Evolutionary conservation across 768 basidiomycete genomes (phyloP).

Genomic region (Leccinum subgranulosum): DNA sequence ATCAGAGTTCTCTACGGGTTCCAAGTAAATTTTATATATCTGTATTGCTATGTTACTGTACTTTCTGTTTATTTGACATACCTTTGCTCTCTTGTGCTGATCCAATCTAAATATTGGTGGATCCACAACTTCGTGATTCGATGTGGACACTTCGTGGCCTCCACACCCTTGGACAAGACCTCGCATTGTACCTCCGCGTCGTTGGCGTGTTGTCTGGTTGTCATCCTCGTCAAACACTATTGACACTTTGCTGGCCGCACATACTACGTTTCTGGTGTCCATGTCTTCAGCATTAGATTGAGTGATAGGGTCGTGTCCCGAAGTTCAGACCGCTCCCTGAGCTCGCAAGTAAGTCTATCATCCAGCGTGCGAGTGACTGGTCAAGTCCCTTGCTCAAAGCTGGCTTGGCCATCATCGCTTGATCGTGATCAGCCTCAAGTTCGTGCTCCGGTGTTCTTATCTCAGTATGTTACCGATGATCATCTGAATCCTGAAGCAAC

Average conservation of each 20-base stretch:
- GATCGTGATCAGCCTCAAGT: no score
- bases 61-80: conserved; percentile 30
- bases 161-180: no score
- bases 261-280: not conserved
- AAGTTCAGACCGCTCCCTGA: not conserved
- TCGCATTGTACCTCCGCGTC: no score
- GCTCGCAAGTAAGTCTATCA: not conserved
- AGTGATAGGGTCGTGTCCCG: not conserved
- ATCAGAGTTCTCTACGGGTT: conserved; percentile 58
- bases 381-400: not conserved
- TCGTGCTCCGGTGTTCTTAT: no score
- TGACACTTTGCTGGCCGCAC: not conserved
- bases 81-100: conserved; percentile 9
- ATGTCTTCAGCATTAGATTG: no score
- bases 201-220: not conserved
- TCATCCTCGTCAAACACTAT: no score
- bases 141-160: no score
- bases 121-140: not conserved
- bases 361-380: not conserved
- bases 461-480: no score
- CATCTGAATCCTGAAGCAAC: no score
- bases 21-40: conserved; percentile 41
- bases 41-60: conserved; percentile 37
- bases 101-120: not conserved
- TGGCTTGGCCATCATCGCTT: not conserved